Percentiles rank a stretch among this genome's conserved stretches.
These are phyloP conservation scores for Nemania diffusa DNA, from an alignment of 2,329 filamentous ascomycete species.

Conservation along the genomic window DNA sequence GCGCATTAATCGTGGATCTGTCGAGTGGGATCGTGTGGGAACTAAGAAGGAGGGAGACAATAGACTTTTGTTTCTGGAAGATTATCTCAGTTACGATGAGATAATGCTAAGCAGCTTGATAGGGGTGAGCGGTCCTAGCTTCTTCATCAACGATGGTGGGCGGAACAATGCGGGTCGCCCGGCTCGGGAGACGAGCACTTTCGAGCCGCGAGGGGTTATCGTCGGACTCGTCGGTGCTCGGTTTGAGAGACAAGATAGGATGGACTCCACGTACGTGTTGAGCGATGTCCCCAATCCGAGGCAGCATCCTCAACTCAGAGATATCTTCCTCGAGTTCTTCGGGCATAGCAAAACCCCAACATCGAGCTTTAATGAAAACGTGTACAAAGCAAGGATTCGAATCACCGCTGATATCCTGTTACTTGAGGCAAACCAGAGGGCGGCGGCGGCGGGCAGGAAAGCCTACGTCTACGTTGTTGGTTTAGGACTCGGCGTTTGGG, in stretches of 20 bases:
- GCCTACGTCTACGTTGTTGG: constrained; percentile 50
- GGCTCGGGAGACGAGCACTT: constrained; percentile 29
- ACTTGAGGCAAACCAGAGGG: constrained; percentile 46
- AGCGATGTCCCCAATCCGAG: constrained; percentile 2
- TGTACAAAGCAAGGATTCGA: constrained; percentile 46
- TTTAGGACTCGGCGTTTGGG: constrained; percentile 50
- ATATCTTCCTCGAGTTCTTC: constrained; percentile 44
- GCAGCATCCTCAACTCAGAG: constrained; percentile 41
- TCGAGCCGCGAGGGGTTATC: constrained; percentile 47
- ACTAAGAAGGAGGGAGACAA: constrained; percentile 38
- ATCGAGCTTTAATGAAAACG: constrained; percentile 37
- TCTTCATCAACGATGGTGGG: constrained; percentile 48
- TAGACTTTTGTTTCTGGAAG: constrained; percentile 34
- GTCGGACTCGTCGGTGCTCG: constrained; percentile 49
- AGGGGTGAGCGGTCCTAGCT: constrained; percentile 47
- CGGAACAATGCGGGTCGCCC: constrained; percentile 39
- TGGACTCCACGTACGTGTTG: constrained; percentile 44
- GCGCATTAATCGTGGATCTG: background rate
- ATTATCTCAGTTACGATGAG: constrained; percentile 51
- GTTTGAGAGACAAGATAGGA: constrained; percentile 46
- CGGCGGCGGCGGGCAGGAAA: constrained; percentile 33
- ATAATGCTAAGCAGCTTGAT: constrained; percentile 50
- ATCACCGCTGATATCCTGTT: constrained; percentile 45
- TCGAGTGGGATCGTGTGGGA: constrained; percentile 47
- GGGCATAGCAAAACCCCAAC: background rate